Evolutionary conservation across 306 rosid genomes (phyloP).

Genomic region (Cicer bijugum): DNA sequence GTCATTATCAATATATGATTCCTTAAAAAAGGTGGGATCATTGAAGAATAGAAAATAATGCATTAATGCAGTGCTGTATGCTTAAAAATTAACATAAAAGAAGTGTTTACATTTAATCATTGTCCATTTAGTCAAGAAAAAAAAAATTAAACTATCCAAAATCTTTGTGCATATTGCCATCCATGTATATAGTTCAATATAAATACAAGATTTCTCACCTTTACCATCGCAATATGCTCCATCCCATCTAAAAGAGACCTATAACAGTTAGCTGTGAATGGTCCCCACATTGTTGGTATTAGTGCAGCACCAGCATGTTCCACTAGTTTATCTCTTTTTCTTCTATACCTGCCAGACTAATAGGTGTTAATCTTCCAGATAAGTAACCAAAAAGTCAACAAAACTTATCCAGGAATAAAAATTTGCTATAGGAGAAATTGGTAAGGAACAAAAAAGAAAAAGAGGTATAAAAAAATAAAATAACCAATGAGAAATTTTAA

Average conservation of each 20-base stretch:
- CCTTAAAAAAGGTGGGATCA: neutral
- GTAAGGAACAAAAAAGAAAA: constrained; percentile 36
- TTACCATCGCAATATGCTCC: constrained; percentile 97
- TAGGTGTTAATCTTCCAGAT: constrained; percentile 32
- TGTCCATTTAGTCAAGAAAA: neutral
- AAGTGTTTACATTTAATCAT: neutral
- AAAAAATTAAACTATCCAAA: constrained; percentile 17
- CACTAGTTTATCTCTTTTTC: constrained; percentile 86
- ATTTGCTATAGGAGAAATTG: neutral
- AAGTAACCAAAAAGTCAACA: constrained; percentile 37
- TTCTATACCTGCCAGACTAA: constrained; percentile 69
- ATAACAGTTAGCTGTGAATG: constrained; percentile 79
- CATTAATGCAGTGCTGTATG: neutral
- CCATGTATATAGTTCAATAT: constrained; percentile 18
- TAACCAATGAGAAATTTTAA: constrained; percentile 1
- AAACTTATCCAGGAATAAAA: constrained; percentile 21
- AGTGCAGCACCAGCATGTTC: constrained; percentile 67
- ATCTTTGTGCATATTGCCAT: neutral
- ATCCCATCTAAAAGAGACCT: constrained; percentile 81
- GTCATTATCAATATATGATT: neutral
- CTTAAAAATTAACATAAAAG: neutral
- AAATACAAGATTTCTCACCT: constrained; percentile 57
- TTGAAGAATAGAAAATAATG: neutral
- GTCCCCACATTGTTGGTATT: constrained; percentile 97
- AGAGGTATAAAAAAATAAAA: neutral